Conservation (phyloP, 2,329 filamentous ascomycete genomes). For the Botryosphaeria agaves region DNA sequence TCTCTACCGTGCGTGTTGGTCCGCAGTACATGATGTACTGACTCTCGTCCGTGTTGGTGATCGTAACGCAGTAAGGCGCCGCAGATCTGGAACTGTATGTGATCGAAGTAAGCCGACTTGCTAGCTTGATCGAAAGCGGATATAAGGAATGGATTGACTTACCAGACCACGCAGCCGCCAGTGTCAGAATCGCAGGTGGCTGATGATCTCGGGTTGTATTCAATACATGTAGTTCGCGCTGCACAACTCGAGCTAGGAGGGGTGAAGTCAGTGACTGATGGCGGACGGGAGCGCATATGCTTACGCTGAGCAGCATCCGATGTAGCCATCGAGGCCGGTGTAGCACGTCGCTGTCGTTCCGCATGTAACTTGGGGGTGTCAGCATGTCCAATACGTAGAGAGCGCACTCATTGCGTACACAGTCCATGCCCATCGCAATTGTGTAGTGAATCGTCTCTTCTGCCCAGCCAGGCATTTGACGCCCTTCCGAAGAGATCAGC, state of each 20-base stretch:
- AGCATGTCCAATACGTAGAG: conserved; percentile 1
- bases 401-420: neutral
- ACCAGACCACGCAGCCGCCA: conserved; percentile 8
- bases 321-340: conserved; percentile 4
- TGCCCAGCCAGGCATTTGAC: conserved; percentile 1
- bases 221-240: conserved; percentile 6
- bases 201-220: conserved; percentile 3
- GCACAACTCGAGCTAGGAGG: conserved; percentile 3
- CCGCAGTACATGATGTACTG: conserved; percentile 2
- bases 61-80: conserved; percentile 1
- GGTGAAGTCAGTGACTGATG: neutral
- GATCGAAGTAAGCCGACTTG: neutral
- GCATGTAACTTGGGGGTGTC: conserved; percentile 1
- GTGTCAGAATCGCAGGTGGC: conserved; percentile 6
- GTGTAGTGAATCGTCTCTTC: neutral
- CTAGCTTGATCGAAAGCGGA: neutral
- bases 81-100: conserved; percentile 1
- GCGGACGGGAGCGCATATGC: neutral
- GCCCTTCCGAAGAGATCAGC: neutral
- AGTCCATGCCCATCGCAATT: conserved; percentile 1
- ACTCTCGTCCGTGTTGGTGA: conserved; percentile 1
- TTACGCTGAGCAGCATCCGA: conserved; percentile 7
- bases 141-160: neutral
- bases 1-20: neutral
- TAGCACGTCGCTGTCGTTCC: conserved; percentile 6